phyloP scores from a whole-genome alignment of 2,329 filamentous ascomycete species.

The Colletotrichum tropicale region DNA sequence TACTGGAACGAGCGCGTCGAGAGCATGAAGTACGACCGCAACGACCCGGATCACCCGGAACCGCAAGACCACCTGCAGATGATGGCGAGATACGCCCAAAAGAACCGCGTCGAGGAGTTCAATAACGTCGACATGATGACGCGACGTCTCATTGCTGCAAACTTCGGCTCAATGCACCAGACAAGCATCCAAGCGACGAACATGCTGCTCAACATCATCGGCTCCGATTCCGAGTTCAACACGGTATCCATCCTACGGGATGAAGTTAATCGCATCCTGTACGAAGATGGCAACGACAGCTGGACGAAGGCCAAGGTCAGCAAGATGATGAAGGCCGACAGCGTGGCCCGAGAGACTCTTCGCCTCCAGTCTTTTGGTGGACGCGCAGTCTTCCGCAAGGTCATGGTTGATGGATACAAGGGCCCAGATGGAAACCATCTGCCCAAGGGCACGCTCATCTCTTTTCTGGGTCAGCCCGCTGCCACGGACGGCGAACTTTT shows the following conservation, averaged over 20 bases:
- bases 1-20: constrained; percentile 27
- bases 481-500: constrained; percentile 33
- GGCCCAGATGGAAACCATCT: constrained; percentile 35
- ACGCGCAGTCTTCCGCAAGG: constrained; percentile 31
- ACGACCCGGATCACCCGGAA: constrained; percentile 23
- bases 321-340: constrained; percentile 43
- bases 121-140: constrained; percentile 31
- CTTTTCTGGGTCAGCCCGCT: constrained; percentile 33
- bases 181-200: constrained; percentile 43
- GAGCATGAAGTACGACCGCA: constrained; percentile 14
- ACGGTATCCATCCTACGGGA: constrained; percentile 41
- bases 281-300: constrained; percentile 20
- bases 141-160: constrained; percentile 33
- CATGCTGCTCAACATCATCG: constrained; percentile 40
- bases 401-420: constrained; percentile 29
- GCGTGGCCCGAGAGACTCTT: constrained; percentile 46
- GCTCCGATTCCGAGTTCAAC: constrained; percentile 36
- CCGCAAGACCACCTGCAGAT: constrained; percentile 45
- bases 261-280: constrained; percentile 37
- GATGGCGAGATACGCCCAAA: constrained; percentile 43
- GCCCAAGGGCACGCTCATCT: constrained; percentile 35
- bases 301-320: constrained; percentile 45
- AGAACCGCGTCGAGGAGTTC: constrained; percentile 40
- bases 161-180: constrained; percentile 44
- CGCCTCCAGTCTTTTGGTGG: constrained; percentile 35